Evolutionary conservation across 768 basidiomycete species (phyloP).

Genomic region (Suillus fuscotomentosus): DNA sequence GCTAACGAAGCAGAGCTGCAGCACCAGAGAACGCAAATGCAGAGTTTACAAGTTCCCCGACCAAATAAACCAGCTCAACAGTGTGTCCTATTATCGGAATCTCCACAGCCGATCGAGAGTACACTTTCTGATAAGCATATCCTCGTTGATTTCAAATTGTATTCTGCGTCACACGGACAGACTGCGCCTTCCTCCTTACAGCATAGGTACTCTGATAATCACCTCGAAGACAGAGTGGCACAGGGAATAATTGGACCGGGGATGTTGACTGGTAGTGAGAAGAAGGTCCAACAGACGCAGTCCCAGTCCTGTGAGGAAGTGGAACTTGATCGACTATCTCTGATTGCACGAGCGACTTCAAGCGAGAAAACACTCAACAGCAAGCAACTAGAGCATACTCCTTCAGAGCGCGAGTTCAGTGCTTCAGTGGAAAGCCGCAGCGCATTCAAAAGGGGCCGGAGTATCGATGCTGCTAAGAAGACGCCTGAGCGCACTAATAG

Average conservation of each 20-base stretch:
- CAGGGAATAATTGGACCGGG: slow-evolving; percentile 1
- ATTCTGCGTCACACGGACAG: slow-evolving; percentile 9
- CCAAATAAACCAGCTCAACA: slow-evolving; percentile 12
- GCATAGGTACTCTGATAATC: slow-evolving; percentile 7
- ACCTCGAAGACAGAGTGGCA: background rate
- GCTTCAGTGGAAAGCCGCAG: slow-evolving; percentile 18
- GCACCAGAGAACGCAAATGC: slow-evolving; percentile 24
- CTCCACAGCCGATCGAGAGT: slow-evolving; percentile 18
- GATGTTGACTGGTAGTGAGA: background rate
- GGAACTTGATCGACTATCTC: slow-evolving; percentile 20
- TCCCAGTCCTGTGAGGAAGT: slow-evolving; percentile 1
- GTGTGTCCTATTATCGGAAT: slow-evolving; percentile 15
- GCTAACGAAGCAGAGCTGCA: slow-evolving; percentile 24
- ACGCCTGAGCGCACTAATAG: slow-evolving; percentile 52
- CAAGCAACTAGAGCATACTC: slow-evolving; percentile 16
- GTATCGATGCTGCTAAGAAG: slow-evolving; percentile 31
- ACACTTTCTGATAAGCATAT: slow-evolving; percentile 4
- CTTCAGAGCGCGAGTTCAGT: slow-evolving; percentile 35
- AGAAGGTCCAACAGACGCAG: background rate
- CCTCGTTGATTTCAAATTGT: slow-evolving; percentile 5
- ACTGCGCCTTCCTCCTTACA: slow-evolving; percentile 7
- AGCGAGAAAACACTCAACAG: slow-evolving; percentile 17
- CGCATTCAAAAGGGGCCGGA: slow-evolving; percentile 23
- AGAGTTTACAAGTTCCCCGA: slow-evolving; percentile 13
- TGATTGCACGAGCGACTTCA: slow-evolving; percentile 19